These are phyloP conservation scores for Haplosporangium sp. DNA, from an alignment of 371 early-diverging fungal genomes.

Conservation along the genomic window DNA sequence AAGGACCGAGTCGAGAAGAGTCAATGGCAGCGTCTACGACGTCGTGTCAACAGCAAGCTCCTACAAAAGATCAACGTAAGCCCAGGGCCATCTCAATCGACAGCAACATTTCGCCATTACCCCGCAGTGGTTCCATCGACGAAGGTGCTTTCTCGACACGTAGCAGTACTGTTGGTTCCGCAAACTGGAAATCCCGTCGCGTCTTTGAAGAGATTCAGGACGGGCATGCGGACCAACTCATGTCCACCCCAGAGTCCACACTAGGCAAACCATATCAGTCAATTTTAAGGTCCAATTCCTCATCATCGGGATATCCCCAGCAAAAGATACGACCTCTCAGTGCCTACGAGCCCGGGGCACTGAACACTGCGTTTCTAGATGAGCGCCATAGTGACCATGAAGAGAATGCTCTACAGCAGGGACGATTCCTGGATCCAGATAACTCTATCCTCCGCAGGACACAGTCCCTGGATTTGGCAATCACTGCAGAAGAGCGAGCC, in stretches of 20 bases:
- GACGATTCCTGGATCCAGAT: neutral
- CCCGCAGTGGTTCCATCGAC: neutral
- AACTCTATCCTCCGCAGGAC: conserved; percentile 11
- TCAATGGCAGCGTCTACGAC: no score
- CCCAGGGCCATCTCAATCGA: neutral
- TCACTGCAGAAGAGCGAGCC: conserved; percentile 4
- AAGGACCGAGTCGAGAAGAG: neutral
- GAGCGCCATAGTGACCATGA: neutral
- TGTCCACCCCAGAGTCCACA: neutral
- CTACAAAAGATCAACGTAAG: neutral
- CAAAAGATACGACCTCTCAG: conserved; percentile 25
- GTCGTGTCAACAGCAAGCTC: neutral
- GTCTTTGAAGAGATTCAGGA: conserved; percentile 20
- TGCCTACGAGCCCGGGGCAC: conserved; percentile 11
- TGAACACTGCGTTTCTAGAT: neutral
- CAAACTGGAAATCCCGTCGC: conserved; percentile 14
- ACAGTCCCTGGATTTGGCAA: conserved; percentile 33
- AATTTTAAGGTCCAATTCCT: conserved; percentile 12
- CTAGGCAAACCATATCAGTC: neutral
- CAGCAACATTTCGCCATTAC: neutral
- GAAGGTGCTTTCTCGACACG: neutral
- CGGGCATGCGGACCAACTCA: neutral
- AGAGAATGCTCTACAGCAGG: neutral
- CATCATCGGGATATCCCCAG: neutral
- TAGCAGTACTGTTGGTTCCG: neutral